Evolutionary conservation across 176 grass and related monocot genomes (phyloP), one percentile per base, ranked within the genome.

Genomic region (Zoysia japonica): DNA sequence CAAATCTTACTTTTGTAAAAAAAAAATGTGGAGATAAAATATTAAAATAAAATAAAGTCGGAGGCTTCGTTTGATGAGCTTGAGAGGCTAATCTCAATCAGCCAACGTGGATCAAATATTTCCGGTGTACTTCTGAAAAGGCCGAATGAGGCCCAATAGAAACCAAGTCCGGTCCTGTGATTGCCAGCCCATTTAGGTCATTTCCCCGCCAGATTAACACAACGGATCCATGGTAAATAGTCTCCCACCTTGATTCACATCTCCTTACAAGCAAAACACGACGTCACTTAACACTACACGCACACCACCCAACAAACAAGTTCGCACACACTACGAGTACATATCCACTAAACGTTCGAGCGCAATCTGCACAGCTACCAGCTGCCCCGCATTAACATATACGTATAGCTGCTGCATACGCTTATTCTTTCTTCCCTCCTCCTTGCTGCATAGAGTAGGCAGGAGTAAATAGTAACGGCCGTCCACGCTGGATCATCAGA

Each of bases 361-460:
- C 4, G 62, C 62, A 36, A 11, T 68, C 7, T 74, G 69, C 76
- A 74, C 67, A 69, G 69, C 50, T 76, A 70, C 56, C 35, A 78
- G 43, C 60, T 54, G 28, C 48, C 45, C 50, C 56, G 5, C 70
- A 28, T 28, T 28, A 65, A 76, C 67, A 15, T 49, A 65, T 8
- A 49, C 42, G 1, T 16, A 80, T 78, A 36, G 71, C 75, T 82
- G 74, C 55, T 8, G 55, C 55, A 19, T 6, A 17, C 76, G 14
- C 49, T 80, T 89, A 89, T 80, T 37, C 61, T 42, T 7, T 63
- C 11, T 43, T 67, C 64, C 1, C 52, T 17, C 44, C 55, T 59
- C 35, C 19, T 67, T 38, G 61, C 78, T 44, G 52, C 76, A 55
- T 70, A n/a, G 17, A 48, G 17, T 55, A 55, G 13, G n/a, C n/a